These are phyloP conservation scores for Spergularia marina DNA, from an alignment of 148 eudicot genomes.

Conservation along the genomic window DNA sequence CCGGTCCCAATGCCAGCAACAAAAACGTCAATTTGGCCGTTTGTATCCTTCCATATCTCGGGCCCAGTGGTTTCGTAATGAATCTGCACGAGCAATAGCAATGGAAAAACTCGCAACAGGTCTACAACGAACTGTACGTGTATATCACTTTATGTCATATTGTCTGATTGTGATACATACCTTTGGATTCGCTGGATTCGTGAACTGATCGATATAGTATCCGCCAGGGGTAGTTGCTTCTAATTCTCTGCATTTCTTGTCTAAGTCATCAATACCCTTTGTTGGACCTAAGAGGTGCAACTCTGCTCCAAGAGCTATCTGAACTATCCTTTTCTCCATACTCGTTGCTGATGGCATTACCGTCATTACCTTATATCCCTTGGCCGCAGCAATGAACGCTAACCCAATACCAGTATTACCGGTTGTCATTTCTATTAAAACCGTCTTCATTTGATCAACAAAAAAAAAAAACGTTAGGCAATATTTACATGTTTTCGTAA, in stretches of 20 bases:
- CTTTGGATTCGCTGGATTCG: slow-evolving; percentile 79
- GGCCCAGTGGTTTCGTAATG: slow-evolving; percentile 93
- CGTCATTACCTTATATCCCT: slow-evolving; percentile 69
- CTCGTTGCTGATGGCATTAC: slow-evolving; percentile 64
- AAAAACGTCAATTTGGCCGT: slow-evolving; percentile 66
- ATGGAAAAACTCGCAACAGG: too few relatives aligned
- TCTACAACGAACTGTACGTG: background rate
- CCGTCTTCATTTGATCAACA: slow-evolving; percentile 44
- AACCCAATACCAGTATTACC: slow-evolving; percentile 93
- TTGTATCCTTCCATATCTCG: slow-evolving; percentile 74
- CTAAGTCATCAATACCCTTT: slow-evolving; percentile 46
- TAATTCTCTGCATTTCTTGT: slow-evolving; percentile 51
- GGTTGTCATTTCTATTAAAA: slow-evolving; percentile 70
- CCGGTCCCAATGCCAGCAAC: slow-evolving; percentile 81
- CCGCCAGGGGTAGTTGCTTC: slow-evolving; percentile 56
- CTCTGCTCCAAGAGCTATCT: slow-evolving; percentile 77
- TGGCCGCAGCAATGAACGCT: slow-evolving; percentile 79
- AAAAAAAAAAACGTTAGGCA: background rate
- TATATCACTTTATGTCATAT: too few relatives aligned
- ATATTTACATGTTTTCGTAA: too few relatives aligned
- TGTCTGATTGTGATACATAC: slow-evolving; percentile 43
- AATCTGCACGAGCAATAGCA: slow-evolving; percentile 34
- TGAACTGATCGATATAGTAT: slow-evolving; percentile 56
- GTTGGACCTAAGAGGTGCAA: slow-evolving; percentile 49
- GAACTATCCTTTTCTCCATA: slow-evolving; percentile 64